Conservation (phyloP, 1,139 yeast genomes). For the Debaryomyces nepalensis region DNA sequence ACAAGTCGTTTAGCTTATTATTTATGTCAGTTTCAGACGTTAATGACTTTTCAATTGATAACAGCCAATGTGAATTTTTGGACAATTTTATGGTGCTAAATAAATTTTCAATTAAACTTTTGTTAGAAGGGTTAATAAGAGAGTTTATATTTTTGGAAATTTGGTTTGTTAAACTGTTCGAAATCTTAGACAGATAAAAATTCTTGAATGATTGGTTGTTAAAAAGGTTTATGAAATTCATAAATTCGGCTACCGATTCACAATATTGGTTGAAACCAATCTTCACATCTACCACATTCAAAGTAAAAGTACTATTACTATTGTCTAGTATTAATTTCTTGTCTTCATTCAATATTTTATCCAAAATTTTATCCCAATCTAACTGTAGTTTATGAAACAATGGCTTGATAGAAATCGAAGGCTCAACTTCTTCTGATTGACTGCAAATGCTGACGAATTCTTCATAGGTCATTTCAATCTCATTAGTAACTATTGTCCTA, state of each 20-base stretch:
- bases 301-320: slow-evolving; percentile 14
- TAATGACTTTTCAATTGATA: slow-evolving; percentile 28
- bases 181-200: slow-evolving; percentile 35
- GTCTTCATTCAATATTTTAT: slow-evolving; percentile 21
- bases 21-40: slow-evolving; percentile 21
- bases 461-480: slow-evolving; percentile 16
- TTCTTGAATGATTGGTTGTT: slow-evolving; percentile 29
- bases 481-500: slow-evolving; percentile 16
- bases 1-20: slow-evolving; percentile 32
- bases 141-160: slow-evolving; percentile 36
- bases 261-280: slow-evolving; percentile 18
- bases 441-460: slow-evolving; percentile 20
- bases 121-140: slow-evolving; percentile 25
- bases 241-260: slow-evolving; percentile 32
- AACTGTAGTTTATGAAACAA: slow-evolving; percentile 20
- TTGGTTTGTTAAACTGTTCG: slow-evolving; percentile 32
- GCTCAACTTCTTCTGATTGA: slow-evolving; percentile 17
- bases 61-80: slow-evolving; percentile 34
- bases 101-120: slow-evolving; percentile 24
- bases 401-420: slow-evolving; percentile 17
- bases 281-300: slow-evolving; percentile 12
- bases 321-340: slow-evolving; percentile 20
- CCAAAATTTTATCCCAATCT: slow-evolving; percentile 25
- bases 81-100: slow-evolving; percentile 29
- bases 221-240: slow-evolving; percentile 35